A percentile compares a stretch with the other conserved stretches of the same genome.
Evolutionary conservation across 208 protist species (phyloP).

Genomic region (Crithidia acanthocephali): DNA sequence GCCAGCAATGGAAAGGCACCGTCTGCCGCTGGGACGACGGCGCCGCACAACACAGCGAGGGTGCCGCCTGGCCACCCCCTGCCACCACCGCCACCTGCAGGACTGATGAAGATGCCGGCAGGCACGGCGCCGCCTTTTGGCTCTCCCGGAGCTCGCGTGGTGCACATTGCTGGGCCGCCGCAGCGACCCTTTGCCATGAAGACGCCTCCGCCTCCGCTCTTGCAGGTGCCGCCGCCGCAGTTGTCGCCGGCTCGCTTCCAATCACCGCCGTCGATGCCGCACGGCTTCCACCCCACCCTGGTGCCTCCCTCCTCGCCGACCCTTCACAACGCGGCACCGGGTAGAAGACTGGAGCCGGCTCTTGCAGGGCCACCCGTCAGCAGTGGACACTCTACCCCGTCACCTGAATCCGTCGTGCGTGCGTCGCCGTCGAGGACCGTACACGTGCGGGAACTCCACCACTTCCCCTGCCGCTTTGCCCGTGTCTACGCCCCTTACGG

Average conservation of each 20-base stretch:
- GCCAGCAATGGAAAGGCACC: not conserved
- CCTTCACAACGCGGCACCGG: too few relatives aligned
- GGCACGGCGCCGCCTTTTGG: not conserved
- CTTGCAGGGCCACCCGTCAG: too few relatives aligned
- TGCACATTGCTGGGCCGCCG: not conserved
- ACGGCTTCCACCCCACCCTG: not conserved
- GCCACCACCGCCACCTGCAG: not conserved
- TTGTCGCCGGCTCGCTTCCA: not conserved
- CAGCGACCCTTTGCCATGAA: too few relatives aligned
- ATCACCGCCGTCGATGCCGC: not conserved
- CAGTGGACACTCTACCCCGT: not conserved
- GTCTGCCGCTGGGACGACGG: not conserved
- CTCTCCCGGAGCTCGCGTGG: too few relatives aligned
- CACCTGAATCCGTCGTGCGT: not conserved
- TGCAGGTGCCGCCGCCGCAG: too few relatives aligned
- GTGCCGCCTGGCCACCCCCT: too few relatives aligned
- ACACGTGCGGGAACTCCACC: slow-evolving; percentile 53
- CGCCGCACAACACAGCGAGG: not conserved
- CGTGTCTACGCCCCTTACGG: slow-evolving; percentile 50
- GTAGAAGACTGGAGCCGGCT: too few relatives aligned
- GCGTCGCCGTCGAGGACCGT: slow-evolving; percentile 3
- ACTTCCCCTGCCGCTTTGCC: slow-evolving; percentile 51
- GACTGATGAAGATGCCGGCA: not conserved
- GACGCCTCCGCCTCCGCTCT: too few relatives aligned
- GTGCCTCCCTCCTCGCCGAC: too few relatives aligned